These are phyloP conservation scores for Euphorbia pulcherrima DNA, from an alignment of 345 rosid genomes.

Conservation along the genomic window DNA sequence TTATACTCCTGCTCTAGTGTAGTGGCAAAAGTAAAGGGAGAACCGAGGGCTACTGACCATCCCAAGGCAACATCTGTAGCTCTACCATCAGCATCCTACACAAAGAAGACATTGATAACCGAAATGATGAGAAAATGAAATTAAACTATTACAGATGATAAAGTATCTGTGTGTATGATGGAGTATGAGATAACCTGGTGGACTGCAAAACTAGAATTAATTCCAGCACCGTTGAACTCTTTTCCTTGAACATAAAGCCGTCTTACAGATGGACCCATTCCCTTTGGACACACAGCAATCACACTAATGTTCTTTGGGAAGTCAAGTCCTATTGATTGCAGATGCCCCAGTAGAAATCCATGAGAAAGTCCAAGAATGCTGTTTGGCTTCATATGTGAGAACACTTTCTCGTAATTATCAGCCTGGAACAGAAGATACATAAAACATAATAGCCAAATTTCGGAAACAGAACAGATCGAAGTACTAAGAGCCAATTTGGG, in stretches of 20 bases:
- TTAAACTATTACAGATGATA: too few relatives aligned
- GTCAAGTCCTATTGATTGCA: conserved; percentile 64
- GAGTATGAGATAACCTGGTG: conserved; percentile 73
- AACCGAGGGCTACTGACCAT: conserved; percentile 93
- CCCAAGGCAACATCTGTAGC: conserved; percentile 84
- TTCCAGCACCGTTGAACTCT: conserved; percentile 92
- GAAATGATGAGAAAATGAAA: neutral
- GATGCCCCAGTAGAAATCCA: conserved; percentile 85
- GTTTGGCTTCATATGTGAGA: conserved; percentile 87
- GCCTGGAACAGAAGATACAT: conserved; percentile 39
- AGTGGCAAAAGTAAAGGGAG: conserved; percentile 86
- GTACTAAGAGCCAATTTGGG: neutral
- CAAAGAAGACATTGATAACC: conserved; percentile 2
- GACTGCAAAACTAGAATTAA: conserved; percentile 80
- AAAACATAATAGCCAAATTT: neutral
- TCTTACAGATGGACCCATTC: conserved; percentile 89
- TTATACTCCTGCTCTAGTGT: conserved; percentile 85
- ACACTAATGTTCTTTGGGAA: conserved; percentile 81
- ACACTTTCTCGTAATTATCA: conserved; percentile 68
- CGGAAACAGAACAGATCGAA: neutral
- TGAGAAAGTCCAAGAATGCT: conserved; percentile 91
- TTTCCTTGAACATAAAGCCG: conserved; percentile 88
- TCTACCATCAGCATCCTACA: conserved; percentile 86
- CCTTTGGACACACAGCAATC: conserved; percentile 81
- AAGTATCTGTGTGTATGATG: too few relatives aligned